Evolutionary conservation across 2,329 filamentous ascomycete species (phyloP).

Genomic region (Colletotrichum higginsianum): DNA sequence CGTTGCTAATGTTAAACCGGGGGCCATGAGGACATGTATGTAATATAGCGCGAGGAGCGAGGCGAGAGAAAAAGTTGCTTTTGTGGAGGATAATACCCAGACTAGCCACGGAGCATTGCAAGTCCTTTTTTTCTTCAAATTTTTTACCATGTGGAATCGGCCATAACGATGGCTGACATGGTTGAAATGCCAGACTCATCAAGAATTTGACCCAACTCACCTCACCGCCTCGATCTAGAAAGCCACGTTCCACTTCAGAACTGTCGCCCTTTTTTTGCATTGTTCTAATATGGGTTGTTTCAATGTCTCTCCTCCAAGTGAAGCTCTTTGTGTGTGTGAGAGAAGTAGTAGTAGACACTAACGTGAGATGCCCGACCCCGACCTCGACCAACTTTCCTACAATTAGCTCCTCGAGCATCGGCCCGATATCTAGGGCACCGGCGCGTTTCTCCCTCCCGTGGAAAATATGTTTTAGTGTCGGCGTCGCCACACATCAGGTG

Average conservation of each 20-base stretch:
- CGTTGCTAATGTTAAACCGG: slow-evolving; percentile 11
- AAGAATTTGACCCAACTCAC: background rate
- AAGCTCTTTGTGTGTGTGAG: background rate
- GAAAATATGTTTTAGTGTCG: slow-evolving; percentile 8
- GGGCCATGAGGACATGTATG: slow-evolving; percentile 3
- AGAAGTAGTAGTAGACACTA: background rate
- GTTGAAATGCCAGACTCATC: background rate
- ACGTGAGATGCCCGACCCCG: background rate
- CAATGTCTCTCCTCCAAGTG: background rate
- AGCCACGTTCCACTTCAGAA: background rate
- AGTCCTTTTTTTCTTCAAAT: background rate
- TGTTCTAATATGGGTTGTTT: background rate
- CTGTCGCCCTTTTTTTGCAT: background rate
- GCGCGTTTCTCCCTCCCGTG: slow-evolving; percentile 3
- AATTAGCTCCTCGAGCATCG: slow-evolving; percentile 16
- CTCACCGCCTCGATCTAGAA: background rate
- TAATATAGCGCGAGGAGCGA: slow-evolving; percentile 2
- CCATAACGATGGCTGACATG: background rate
- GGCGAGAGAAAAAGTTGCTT: slow-evolving; percentile 10
- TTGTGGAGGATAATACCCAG: slow-evolving; percentile 39
- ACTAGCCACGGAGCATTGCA: slow-evolving; percentile 24
- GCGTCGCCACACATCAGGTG: slow-evolving; percentile 23
- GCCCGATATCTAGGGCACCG: slow-evolving; percentile 17
- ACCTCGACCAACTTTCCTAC: background rate
- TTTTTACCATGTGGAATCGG: slow-evolving; percentile 1